Evolutionary conservation across 306 rosid genomes (phyloP).

Genomic region (Trifolium subterraneum): DNA sequence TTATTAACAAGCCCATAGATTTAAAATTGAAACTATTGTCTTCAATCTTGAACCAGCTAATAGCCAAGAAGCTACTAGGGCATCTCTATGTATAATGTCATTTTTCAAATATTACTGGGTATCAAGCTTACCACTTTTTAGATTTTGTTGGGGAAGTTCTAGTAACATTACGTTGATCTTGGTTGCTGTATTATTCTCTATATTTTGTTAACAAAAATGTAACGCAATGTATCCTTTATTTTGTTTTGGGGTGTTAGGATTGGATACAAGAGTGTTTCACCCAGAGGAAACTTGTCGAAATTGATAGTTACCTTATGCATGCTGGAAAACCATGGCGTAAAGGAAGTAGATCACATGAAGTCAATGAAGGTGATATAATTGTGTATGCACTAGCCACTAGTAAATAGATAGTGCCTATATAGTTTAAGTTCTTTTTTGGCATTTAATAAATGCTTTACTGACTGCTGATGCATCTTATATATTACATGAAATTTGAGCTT

Average conservation of each 20-base stretch:
- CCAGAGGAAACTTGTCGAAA: constrained; percentile 80
- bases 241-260: constrained; percentile 58
- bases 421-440: constrained; percentile 18
- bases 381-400: constrained; percentile 17
- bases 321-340: constrained; percentile 93
- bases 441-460: constrained; percentile 16
- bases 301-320: constrained; percentile 78
- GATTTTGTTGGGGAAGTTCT: constrained; percentile 7
- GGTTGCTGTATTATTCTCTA: constrained; percentile 14
- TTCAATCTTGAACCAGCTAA: constrained; percentile 14
- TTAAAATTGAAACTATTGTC: background rate
- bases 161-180: background rate
- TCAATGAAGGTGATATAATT: constrained; percentile 57
- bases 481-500: constrained; percentile 22
- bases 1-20: background rate
- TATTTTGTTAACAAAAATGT: constrained; percentile 16
- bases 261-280: constrained; percentile 83
- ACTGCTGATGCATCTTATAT: constrained; percentile 22
- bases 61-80: background rate
- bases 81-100: constrained; percentile 3
- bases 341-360: constrained; percentile 53
- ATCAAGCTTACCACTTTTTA: background rate
- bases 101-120: constrained; percentile 5
- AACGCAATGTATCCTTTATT: constrained; percentile 33
- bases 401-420: constrained; percentile 31